Base-by-base conservation (phyloP, 2,329 filamentous ascomycete species). In the Talaromyces sp. region DNA sequence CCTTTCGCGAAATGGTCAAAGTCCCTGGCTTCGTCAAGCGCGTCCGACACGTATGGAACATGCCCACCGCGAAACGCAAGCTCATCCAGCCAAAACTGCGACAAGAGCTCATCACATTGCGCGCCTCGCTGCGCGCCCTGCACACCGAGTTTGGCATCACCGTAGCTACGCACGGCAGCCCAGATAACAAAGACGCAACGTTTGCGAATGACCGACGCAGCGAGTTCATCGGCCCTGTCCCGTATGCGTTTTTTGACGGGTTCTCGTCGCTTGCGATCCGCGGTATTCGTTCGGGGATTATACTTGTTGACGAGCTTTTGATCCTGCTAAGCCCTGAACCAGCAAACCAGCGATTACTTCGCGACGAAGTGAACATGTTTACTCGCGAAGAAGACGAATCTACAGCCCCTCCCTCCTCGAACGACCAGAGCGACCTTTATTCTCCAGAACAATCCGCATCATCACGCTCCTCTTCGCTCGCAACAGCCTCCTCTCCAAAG, bases 21-120 rank as follows among this genome's bases (percentile, higher is more conserved):
- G 55, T 71, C 5, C 69, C 69, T 1, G 69, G 69, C 1, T 64
- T 66, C 32, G 61, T 71, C 17, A 69, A 67, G 51, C 63, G 65
- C 11, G 60, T 60, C 10, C 63, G 62, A 3, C 60, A 65, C 10
- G n/a, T 67, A 2, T 64, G 63, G 32, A n/a, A 38, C 10, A 38
- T 56, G 21, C 26, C 64, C 3, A 4, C 57, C 1, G 56, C 57
- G 11, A 57, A 63, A 7, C 60, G 58, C 32, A 57, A 62, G 0
- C 52, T 56, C 35, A n/a, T 62, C 5, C 64, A 63, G 19, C 57
- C 64, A 7, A 29, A 57, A 1, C 50, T 69, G 14, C 58, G 69
- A 14, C 66, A 61, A 27, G 54, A 63, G 9, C 62, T 69, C 0
- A 59, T 65, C 6, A 65, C 65, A 7, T 61, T 61, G 4, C 65